Conservation (phyloP, 352 stramenopile genomes). For the Phytophthora podocarpi region DNA sequence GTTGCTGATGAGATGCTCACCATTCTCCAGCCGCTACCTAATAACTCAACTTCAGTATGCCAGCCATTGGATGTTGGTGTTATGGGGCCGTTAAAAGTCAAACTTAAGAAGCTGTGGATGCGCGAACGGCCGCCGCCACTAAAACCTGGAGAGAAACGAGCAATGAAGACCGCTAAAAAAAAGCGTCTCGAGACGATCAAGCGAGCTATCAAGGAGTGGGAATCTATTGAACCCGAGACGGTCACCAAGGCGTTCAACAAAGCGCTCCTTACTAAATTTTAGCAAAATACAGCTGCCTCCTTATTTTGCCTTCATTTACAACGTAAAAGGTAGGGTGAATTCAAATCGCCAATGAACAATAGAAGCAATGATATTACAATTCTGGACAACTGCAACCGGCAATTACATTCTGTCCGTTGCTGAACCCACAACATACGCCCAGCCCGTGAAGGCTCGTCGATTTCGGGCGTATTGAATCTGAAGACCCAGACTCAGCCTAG, state of each 20-base stretch:
- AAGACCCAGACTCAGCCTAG: too few relatives aligned
- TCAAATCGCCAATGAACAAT: too few relatives aligned
- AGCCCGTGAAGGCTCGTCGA: too few relatives aligned
- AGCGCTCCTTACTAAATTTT: constrained; percentile 8
- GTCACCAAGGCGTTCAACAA: constrained; percentile 18
- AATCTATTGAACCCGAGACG: background rate
- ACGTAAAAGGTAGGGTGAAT: too few relatives aligned
- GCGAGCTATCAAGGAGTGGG: constrained; percentile 7
- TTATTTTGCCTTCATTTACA: too few relatives aligned
- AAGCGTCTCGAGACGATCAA: constrained; percentile 16
- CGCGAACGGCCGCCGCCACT: background rate
- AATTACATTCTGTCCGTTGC: too few relatives aligned
- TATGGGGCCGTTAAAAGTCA: constrained; percentile 11
- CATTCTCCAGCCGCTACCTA: constrained; percentile 9
- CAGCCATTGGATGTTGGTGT: constrained; percentile 30
- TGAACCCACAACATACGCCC: too few relatives aligned
- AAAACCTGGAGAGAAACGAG: background rate
- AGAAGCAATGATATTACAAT: too few relatives aligned
- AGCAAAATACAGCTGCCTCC: constrained; percentile 21
- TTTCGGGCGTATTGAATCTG: too few relatives aligned
- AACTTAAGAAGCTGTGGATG: constrained; percentile 9
- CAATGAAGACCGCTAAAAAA: constrained; percentile 1
- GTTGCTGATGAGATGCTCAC: background rate
- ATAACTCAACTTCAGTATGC: constrained; percentile 14
- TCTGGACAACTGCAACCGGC: too few relatives aligned